Evolutionary conservation across 202 grass and related monocot species (phyloP), one percentile per base, ranked within the genome.

Genomic region (Dendrocalamus latiflorus): DNA sequence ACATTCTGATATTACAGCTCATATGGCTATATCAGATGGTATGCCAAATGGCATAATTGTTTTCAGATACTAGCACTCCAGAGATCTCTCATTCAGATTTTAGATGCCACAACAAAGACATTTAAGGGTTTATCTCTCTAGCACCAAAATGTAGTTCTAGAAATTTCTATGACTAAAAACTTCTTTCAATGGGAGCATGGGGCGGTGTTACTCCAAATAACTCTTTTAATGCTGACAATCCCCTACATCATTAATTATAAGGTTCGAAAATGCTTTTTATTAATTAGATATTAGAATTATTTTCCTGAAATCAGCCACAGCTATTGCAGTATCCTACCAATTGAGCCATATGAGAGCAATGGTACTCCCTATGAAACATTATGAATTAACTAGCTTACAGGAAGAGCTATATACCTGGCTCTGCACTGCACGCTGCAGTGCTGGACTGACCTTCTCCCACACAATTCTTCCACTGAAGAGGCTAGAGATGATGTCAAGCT

Each of bases 401-500:
- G 25, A 64, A 78, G 68, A 80, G 56, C 62, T 63, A 16, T 49
- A 68, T 88, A 91, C 94, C 88, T 97, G 94, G 70, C 91, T 97
- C 86, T 86, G 89, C 26, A 97, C 94, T 17, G 94, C 94, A 72
- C 90, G 90, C n/a, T 97, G 94, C 41, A 97, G 76, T 26, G 94
- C 94, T 69, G 94, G 91, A 78, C 90, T 89, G 43, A 97, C 94
- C 70, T 94, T 97, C 67, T 97, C 94, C 89, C 94, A 91, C 18
- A 93, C 91, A 88, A 97, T 89, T 86, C 94, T 88, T 68, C 94
- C 94, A 24, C 91, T 97, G 82, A 91, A 88, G 60, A 97, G 87
- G 83, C 94, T 97, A 79, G 86, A 91, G 77, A 97, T 90, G 79
- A 97, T 97, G 55, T 97, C 94, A 86, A 97, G 86, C 94, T 97